Evolutionary conservation across 805 yeast species (phyloP), one percentile per base, ranked within the genome.

Genomic region (Komagataella populi): DNA sequence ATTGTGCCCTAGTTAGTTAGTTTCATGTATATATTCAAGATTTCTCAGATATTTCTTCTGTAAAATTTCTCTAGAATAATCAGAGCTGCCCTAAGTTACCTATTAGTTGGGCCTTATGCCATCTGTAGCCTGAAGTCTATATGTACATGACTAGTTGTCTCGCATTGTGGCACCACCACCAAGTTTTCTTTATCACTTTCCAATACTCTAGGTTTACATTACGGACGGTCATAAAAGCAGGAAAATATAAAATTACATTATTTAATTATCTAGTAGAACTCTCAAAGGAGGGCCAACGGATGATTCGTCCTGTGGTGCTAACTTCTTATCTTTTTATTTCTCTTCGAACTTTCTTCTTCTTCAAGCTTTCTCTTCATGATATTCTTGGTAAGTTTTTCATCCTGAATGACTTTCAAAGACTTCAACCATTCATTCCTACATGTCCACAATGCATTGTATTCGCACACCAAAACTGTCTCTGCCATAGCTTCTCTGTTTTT

Each of bases 71-170:
- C 95, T 96, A 46, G 96, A 64, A 93, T 93, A 3, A 95, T 99
- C 1, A 99, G 99, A 3, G 96, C 96, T 49, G 99, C 98, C 69
- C 99, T 83, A 56, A 93, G 70, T 56, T 93, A 79, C 0, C 98
- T 90, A 44, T 98, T 97, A 16, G 80, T 67, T 63, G 93, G 90
- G 1, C 99, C 99, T 68, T 86, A 61, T 91, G 84, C 0, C 96
- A 96, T 55, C 72, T 72, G 23, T 80, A 52, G 23, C 98, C 97
- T 50, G 73, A 71, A 14, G 73, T 71, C 49, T 63, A 73, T 20
- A 87, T 73, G 52, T 74, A 72, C 52, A 63, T 72, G 16, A 77
- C 69, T 23, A 88, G 93, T 53, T 77, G 77, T n/a, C 74, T 47
- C 44, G 85, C 71, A 45, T 17, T 17, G 17, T 17, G 17, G 17